Conservation (phyloP, 2,329 filamentous ascomycete species). For the Colletotrichum orchidophilum region DNA sequence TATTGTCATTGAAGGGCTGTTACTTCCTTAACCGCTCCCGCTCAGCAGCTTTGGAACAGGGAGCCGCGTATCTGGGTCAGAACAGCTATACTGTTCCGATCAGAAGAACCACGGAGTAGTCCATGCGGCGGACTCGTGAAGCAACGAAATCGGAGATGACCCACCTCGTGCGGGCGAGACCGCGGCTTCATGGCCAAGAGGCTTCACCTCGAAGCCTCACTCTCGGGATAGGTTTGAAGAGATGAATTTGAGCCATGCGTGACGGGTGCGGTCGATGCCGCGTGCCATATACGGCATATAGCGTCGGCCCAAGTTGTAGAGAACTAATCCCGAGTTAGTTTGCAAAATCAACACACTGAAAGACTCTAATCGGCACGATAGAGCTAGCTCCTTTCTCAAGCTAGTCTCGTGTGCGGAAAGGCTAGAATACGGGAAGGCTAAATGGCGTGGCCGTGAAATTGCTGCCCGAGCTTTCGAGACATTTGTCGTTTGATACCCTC, state of each 20-base stretch:
- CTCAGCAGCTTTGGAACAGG: neutral
- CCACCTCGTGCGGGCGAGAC: too few relatives aligned
- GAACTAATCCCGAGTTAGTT: neutral
- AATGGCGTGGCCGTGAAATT: neutral
- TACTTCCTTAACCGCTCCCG: neutral
- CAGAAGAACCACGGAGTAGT: neutral
- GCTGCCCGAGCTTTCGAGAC: neutral
- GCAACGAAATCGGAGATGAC: too few relatives aligned
- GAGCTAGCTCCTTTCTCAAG: neutral
- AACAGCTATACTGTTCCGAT: neutral
- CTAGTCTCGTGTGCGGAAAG: neutral
- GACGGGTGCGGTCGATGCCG: neutral
- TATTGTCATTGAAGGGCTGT: neutral
- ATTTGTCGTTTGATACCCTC: neutral
- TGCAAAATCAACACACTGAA: neutral
- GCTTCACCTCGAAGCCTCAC: neutral
- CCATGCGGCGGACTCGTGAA: too few relatives aligned
- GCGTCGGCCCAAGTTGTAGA: neutral
- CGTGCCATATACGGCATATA: neutral
- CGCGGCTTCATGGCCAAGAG: too few relatives aligned
- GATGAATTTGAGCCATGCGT: neutral
- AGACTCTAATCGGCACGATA: too few relatives aligned
- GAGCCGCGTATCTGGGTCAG: neutral
- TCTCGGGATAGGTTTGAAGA: neutral
- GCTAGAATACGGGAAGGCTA: neutral